Conservation (phyloP, 768 basidiomycete genomes). For the Sarcomyxa edulis region DNA sequence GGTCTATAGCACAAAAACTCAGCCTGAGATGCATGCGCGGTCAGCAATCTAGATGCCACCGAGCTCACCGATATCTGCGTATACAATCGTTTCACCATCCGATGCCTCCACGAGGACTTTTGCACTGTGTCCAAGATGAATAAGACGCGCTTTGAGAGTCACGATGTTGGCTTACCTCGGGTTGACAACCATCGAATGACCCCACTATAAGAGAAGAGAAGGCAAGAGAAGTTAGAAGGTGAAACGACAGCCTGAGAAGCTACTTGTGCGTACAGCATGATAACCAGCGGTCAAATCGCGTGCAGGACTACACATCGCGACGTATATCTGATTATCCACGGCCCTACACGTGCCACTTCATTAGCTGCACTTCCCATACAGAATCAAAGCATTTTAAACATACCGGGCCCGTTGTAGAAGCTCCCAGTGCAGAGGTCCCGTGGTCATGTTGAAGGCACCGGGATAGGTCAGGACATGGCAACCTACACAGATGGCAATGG, state of each 20-base stretch:
- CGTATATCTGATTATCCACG: constrained; percentile 94
- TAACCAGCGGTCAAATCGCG: constrained; percentile 77
- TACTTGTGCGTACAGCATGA: too few species aligned
- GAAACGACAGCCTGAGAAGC: too few species aligned
- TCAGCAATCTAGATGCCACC: background rate
- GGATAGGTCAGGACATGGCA: constrained; percentile 90
- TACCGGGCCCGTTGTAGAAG: constrained; percentile 81
- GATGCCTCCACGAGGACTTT: constrained; percentile 67
- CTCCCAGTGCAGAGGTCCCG: constrained; percentile 96
- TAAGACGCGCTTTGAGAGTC: background rate
- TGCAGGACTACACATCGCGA: constrained; percentile 95
- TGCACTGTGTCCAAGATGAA: constrained; percentile 45
- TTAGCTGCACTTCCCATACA: background rate
- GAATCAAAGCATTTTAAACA: constrained; percentile 12
- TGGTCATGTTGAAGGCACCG: constrained; percentile 92
- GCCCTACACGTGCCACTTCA: constrained; percentile 54
- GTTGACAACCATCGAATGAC: constrained; percentile 88
- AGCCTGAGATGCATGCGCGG: constrained; percentile 1
- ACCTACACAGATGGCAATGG: constrained; percentile 35
- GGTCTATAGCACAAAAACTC: too few species aligned
- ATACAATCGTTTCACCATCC: constrained; percentile 76
- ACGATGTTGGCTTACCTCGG: constrained; percentile 61
- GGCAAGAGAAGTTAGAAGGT: background rate
- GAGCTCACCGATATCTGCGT: constrained; percentile 74
- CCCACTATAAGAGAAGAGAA: constrained; percentile 60